Conservation (phyloP, 805 yeast genomes). For the Schwanniomyces sp. region DNA sequence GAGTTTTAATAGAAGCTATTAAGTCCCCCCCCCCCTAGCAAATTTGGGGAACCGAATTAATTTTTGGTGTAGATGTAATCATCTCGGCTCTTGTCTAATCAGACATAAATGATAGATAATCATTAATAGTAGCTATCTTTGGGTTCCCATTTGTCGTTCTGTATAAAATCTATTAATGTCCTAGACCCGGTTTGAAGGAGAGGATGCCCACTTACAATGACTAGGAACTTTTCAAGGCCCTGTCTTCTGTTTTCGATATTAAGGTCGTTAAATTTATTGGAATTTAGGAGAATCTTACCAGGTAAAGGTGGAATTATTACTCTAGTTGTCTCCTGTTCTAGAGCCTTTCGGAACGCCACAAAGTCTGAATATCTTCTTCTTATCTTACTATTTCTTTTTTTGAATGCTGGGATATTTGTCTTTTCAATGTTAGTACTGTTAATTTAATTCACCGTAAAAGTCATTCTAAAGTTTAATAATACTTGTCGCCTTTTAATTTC, state of each 20-base stretch:
- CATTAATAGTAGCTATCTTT: slow-evolving; percentile 5
- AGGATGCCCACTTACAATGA: slow-evolving; percentile 89
- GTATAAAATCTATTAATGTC: slow-evolving; percentile 78
- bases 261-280: slow-evolving; percentile 75
- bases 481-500: neutral
- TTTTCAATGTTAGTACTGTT: slow-evolving; percentile 14
- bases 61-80: too few species aligned
- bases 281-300: slow-evolving; percentile 71
- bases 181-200: slow-evolving; percentile 82
- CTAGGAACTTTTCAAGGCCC: slow-evolving; percentile 79
- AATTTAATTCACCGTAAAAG: neutral
- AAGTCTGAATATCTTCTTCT: slow-evolving; percentile 90
- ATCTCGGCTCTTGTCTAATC: too few species aligned
- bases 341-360: slow-evolving; percentile 70
- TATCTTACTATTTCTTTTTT: slow-evolving; percentile 59
- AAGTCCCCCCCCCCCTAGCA: too few species aligned
- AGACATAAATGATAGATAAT: too few species aligned
- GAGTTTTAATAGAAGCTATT: neutral
- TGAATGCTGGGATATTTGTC: slow-evolving; percentile 89
- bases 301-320: slow-evolving; percentile 88
- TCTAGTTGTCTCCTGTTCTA: slow-evolving; percentile 73
- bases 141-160: slow-evolving; percentile 76
- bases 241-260: slow-evolving; percentile 80
- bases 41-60: too few species aligned
- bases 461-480: neutral